Conservation (phyloP, 2,329 filamentous ascomycete species). For the Pseudogymnoascus sp. region DNA sequence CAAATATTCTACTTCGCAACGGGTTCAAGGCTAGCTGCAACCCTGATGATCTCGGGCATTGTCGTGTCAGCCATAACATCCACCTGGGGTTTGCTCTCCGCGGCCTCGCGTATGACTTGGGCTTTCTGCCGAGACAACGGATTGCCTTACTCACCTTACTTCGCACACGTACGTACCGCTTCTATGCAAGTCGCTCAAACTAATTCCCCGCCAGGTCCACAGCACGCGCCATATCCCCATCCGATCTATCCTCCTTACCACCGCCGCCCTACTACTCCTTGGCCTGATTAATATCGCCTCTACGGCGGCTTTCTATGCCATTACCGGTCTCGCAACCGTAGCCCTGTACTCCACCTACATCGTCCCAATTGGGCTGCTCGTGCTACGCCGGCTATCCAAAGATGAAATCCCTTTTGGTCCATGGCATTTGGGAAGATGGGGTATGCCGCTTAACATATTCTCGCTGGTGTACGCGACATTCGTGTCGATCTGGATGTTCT, state of each 20-base stretch:
- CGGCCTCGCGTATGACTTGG: conserved; percentile 35
- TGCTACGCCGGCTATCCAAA: conserved; percentile 33
- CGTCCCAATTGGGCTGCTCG: conserved; percentile 32
- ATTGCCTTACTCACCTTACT: conserved; percentile 28
- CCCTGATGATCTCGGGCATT: conserved; percentile 20
- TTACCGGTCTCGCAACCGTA: conserved; percentile 36
- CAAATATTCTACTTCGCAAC: conserved; percentile 43
- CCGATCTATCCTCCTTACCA: conserved; percentile 22
- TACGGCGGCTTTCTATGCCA: conserved; percentile 36
- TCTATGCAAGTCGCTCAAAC: neutral
- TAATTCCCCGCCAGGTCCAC: conserved; percentile 18
- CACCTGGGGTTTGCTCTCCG: conserved; percentile 26
- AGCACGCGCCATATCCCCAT: conserved; percentile 19
- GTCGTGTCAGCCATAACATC: conserved; percentile 29
- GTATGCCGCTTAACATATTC: conserved; percentile 19
- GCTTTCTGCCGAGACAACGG: conserved; percentile 36
- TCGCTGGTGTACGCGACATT: conserved; percentile 28
- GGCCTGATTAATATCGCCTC: conserved; percentile 36
- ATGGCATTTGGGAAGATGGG: conserved; percentile 19
- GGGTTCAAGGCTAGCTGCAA: conserved; percentile 31
- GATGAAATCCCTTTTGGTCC: conserved; percentile 20
- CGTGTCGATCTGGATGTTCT: conserved; percentile 39
- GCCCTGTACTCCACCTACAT: conserved; percentile 38
- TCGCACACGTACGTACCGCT: neutral
- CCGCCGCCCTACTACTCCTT: conserved; percentile 28